A percentile compares a stretch with the other conserved stretches of the same genome.
phyloP scores from a whole-genome alignment of 164 flowering plant genomes.

The Macadamia integrifolia region DNA sequence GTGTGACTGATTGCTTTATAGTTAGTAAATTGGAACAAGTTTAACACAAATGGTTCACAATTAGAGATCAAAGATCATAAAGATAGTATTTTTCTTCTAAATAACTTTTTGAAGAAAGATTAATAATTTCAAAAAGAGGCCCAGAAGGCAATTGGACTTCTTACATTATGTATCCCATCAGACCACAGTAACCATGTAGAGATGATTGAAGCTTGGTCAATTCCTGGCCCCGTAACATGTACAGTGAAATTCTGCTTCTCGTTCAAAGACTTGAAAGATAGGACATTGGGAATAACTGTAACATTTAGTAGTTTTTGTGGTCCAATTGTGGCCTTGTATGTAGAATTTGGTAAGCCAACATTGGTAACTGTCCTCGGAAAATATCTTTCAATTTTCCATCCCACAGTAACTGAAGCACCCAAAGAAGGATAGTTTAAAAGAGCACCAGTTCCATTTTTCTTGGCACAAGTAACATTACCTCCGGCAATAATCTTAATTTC shows the following conservation, averaged over 20 bases:
- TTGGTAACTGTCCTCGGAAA: slow-evolving; percentile 22
- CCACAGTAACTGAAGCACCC: neutral
- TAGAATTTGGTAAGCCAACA: slow-evolving; percentile 22
- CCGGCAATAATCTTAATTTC: too few relatives aligned
- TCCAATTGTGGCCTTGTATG: slow-evolving; percentile 5
- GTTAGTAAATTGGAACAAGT: too few relatives aligned
- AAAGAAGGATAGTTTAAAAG: slow-evolving; percentile 21
- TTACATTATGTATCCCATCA: neutral
- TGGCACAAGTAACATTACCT: too few relatives aligned
- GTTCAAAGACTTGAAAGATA: slow-evolving; percentile 5
- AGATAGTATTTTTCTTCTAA: too few relatives aligned
- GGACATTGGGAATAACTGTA: neutral
- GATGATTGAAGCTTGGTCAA: neutral
- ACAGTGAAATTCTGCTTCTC: slow-evolving; percentile 5
- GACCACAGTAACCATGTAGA: slow-evolving; percentile 2
- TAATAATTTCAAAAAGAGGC: too few relatives aligned
- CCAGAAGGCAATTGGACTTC: too few relatives aligned
- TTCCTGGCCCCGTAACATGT: neutral
- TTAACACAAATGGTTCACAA: too few relatives aligned
- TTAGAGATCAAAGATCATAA: too few relatives aligned
- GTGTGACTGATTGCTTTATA: too few relatives aligned
- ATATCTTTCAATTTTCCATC: neutral
- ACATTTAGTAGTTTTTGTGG: neutral
- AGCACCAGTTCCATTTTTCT: neutral
- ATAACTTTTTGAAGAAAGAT: too few relatives aligned